Conservation (phyloP, 805 yeast genomes). For the Starmera pachycereana region DNA sequence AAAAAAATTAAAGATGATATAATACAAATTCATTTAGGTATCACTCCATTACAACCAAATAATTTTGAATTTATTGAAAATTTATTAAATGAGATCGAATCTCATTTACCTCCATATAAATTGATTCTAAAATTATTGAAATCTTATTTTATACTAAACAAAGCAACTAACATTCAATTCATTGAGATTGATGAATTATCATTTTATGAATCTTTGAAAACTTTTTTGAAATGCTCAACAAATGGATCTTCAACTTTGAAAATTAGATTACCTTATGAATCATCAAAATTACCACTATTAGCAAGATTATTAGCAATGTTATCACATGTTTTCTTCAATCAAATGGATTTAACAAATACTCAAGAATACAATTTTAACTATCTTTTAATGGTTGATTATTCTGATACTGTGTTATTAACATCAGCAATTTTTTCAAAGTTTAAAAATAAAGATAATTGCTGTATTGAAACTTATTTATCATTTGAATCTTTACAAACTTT, state of each 20-base stretch:
- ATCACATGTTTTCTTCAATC: background rate
- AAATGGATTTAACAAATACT: background rate
- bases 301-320: background rate
- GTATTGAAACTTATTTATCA: background rate
- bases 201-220: background rate
- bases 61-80: background rate
- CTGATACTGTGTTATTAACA: background rate
- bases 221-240: background rate
- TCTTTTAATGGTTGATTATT: background rate
- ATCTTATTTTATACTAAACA: background rate
- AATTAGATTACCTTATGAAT: background rate
- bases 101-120: background rate
- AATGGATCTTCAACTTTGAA: background rate
- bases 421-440: background rate
- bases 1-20: background rate
- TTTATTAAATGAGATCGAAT: background rate
- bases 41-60: background rate
- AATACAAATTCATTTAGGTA: background rate
- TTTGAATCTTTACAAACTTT: background rate
- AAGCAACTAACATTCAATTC: background rate
- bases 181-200: background rate
- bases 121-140: background rate
- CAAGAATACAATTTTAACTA: background rate
- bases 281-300: background rate
- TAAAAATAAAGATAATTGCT: background rate